Evolutionary conservation across 345 rosid species (phyloP).

Genomic region (Nephelium lappaceum): DNA sequence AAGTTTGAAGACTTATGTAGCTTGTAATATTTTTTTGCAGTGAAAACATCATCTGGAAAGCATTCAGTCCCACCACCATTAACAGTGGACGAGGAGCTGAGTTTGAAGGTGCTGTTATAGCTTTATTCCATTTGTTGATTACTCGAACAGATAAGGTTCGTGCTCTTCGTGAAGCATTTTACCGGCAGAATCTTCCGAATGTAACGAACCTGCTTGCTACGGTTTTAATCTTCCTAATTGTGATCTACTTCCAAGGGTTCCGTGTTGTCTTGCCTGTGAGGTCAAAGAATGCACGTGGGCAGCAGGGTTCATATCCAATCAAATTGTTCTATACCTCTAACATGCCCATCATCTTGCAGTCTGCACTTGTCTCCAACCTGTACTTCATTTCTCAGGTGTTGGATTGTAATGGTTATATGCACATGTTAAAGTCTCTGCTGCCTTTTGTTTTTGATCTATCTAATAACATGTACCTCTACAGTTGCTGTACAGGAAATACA

Average conservation of each 20-base stretch:
- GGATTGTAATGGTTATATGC: background rate
- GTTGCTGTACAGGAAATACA: constrained; percentile 80
- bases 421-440: background rate
- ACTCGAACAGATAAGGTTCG: constrained; percentile 78
- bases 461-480: constrained; percentile 27
- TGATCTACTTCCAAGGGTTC: constrained; percentile 93
- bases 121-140: constrained; percentile 76
- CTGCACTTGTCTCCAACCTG: constrained; percentile 80
- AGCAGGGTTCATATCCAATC: constrained; percentile 89
- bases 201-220: constrained; percentile 88
- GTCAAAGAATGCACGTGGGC: constrained; percentile 93
- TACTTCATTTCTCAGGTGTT: constrained; percentile 89
- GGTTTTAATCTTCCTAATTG: constrained; percentile 75
- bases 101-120: constrained; percentile 93
- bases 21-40: constrained; percentile 38
- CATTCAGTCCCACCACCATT: constrained; percentile 86
- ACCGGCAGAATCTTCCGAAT: constrained; percentile 88
- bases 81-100: constrained; percentile 92
- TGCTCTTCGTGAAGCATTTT: constrained; percentile 82
- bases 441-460: background rate
- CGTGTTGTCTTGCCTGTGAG: constrained; percentile 90
- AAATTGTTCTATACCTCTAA: constrained; percentile 89
- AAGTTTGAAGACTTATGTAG: background rate
- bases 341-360: constrained; percentile 89
- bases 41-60: constrained; percentile 87